Percentiles rank a stretch among this genome's conserved stretches.
These are phyloP conservation scores for Flaveria floridana DNA, from an alignment of 140 eudicot genomes.

Conservation along the genomic window DNA sequence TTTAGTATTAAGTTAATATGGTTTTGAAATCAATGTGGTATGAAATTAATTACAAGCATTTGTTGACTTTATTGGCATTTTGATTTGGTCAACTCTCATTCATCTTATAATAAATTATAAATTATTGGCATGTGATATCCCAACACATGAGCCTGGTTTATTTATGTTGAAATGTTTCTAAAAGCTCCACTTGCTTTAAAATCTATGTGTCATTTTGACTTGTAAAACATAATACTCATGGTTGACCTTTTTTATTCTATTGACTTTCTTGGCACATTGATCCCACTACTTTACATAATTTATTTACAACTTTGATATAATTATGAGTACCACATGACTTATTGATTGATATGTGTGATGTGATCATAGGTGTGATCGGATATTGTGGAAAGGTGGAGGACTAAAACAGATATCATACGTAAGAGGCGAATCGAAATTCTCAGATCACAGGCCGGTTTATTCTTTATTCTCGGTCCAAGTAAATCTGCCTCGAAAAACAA, in stretches of 20 bases:
- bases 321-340: background rate
- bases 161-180: conserved; percentile 8
- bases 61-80: conserved; percentile 24
- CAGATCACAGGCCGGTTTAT: conserved; percentile 82
- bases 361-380: conserved; percentile 76
- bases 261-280: conserved; percentile 21
- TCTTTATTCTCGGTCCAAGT: conserved; percentile 61
- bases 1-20: background rate
- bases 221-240: conserved; percentile 19
- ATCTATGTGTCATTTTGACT: conserved; percentile 32
- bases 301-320: background rate
- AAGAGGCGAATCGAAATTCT: conserved; percentile 74
- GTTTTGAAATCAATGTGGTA: background rate
- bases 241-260: conserved; percentile 29
- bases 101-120: background rate
- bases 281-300: conserved; percentile 2
- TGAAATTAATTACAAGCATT: conserved; percentile 23
- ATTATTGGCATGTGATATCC: conserved; percentile 26
- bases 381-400: conserved; percentile 90
- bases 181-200: conserved; percentile 35
- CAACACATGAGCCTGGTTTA: conserved; percentile 25
- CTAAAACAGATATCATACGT: conserved; percentile 59
- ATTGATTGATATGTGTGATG: conserved; percentile 13
- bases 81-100: conserved; percentile 28
- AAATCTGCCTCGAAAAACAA: conserved; percentile 8